Evolutionary conservation across 1,284 basidiomycete species (phyloP).

Genomic region (Sporisorium scitamineum): DNA sequence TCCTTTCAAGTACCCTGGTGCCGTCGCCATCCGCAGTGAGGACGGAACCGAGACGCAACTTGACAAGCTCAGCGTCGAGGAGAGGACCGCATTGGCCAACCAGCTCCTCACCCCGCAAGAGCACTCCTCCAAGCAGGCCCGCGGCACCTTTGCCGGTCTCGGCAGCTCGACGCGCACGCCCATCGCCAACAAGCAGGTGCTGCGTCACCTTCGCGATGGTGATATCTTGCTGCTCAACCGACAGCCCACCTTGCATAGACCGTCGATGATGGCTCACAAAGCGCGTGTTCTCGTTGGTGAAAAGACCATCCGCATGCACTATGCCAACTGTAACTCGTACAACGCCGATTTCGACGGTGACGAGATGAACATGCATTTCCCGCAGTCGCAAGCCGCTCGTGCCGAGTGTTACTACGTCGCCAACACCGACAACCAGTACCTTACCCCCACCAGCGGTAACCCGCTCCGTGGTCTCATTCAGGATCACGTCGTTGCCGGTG

Average conservation of each 20-base stretch:
- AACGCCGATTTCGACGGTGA: slow-evolving; percentile 99
- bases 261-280: slow-evolving; percentile 99
- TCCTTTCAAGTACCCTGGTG: slow-evolving; percentile 89
- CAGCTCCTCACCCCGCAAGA: slow-evolving; percentile 93
- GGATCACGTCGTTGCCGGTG: slow-evolving; percentile 97
- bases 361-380: slow-evolving; percentile 99
- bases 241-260: slow-evolving; percentile 98
- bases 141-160: slow-evolving; percentile 66
- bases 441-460: slow-evolving; percentile 97
- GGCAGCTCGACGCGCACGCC: slow-evolving; percentile 68
- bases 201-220: slow-evolving; percentile 92
- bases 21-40: slow-evolving; percentile 93
- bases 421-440: slow-evolving; percentile 98
- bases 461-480: slow-evolving; percentile 98
- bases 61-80: slow-evolving; percentile 83
- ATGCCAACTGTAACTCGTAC: slow-evolving; percentile 99
- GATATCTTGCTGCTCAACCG: slow-evolving; percentile 97
- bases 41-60: slow-evolving; percentile 75
- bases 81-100: slow-evolving; percentile 95
- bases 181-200: slow-evolving; percentile 92
- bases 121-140: slow-evolving; percentile 70
- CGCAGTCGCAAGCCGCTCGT: slow-evolving; percentile 92
- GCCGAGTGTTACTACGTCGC: slow-evolving; percentile 83
- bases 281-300: slow-evolving; percentile 93
- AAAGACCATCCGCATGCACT: slow-evolving; percentile 99